phyloP scores from a whole-genome alignment of 345 rosid species.

The Citrus sp. region DNA sequence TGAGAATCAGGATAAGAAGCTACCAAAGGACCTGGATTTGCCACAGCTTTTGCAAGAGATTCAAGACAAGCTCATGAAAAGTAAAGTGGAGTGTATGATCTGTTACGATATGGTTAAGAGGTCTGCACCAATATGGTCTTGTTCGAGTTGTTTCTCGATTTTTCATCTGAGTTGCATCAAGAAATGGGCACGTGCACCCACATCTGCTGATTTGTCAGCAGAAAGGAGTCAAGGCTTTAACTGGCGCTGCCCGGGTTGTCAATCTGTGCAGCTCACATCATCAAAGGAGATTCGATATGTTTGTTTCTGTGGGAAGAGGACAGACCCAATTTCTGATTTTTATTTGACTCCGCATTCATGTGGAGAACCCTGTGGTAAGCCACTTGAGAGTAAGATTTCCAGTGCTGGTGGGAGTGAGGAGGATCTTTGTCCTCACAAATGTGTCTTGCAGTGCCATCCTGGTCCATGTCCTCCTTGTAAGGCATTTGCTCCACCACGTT shows the following conservation, averaged over 20 bases:
- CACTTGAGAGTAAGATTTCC: conserved; percentile 52
- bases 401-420: conserved; percentile 39
- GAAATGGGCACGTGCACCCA: conserved; percentile 95
- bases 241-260: conserved; percentile 99
- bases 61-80: conserved; percentile 77
- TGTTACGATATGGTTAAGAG: conserved; percentile 89
- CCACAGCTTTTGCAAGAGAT: conserved; percentile 92
- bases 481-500: conserved; percentile 80
- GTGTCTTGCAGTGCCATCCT: conserved; percentile 97
- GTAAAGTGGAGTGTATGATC: conserved; percentile 89
- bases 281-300: conserved; percentile 70
- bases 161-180: conserved; percentile 90
- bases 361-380: conserved; percentile 97
- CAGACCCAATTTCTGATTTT: conserved; percentile 83
- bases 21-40: conserved; percentile 48
- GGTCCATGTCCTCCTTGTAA: conserved; percentile 99
- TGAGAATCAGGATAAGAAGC: conserved; percentile 27
- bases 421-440: conserved; percentile 78
- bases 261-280: conserved; percentile 72
- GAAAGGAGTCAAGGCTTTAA: conserved; percentile 86
- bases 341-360: conserved; percentile 97
- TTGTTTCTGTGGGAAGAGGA: conserved; percentile 87
- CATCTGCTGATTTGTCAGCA: conserved; percentile 71
- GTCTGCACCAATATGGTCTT: conserved; percentile 82
- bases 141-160: conserved; percentile 90